Percentiles rank a stretch among this genome's conserved stretches.
Evolutionary conservation across 164 flowering plant species (phyloP).

Genomic region (Echeveria elegans): DNA sequence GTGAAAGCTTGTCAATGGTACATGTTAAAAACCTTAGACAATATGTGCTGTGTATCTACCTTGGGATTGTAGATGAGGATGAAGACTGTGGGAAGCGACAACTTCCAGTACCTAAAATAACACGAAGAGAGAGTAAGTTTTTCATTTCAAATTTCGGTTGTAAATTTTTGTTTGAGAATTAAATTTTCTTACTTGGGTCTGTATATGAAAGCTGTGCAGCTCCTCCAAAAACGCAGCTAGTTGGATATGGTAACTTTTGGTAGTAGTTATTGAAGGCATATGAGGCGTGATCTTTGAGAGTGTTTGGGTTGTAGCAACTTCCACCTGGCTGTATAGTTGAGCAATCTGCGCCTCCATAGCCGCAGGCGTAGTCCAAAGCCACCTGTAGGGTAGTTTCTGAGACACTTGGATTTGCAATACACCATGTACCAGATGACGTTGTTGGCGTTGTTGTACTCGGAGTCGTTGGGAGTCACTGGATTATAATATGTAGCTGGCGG

Average conservation of each 20-base stretch:
- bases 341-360: conserved; percentile 72
- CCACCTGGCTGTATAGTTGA: conserved; percentile 40
- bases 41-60: conserved; percentile 15
- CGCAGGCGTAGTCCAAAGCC: conserved; percentile 66
- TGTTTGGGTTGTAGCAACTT: conserved; percentile 47
- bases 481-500: conserved; percentile 8
- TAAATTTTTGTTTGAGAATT: background rate
- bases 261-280: conserved; percentile 59
- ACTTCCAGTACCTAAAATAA: conserved; percentile 39
- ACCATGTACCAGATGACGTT: conserved; percentile 52
- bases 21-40: background rate
- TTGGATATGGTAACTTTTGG: conserved; percentile 51
- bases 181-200: conserved; percentile 17
- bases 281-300: conserved; percentile 51
- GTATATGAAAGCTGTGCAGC: conserved; percentile 49
- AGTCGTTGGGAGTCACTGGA: background rate
- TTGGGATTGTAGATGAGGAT: conserved; percentile 17
- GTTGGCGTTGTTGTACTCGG: conserved; percentile 12
- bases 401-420: conserved; percentile 57
- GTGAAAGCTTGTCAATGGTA: background rate
- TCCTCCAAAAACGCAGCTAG: conserved; percentile 68
- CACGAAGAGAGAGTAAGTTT: background rate
- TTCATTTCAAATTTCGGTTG: background rate
- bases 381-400: conserved; percentile 55
- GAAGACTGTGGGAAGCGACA: conserved; percentile 37